Evolutionary conservation across 2,329 filamentous ascomycete species (phyloP).

Genomic region (Claviceps sp.): DNA sequence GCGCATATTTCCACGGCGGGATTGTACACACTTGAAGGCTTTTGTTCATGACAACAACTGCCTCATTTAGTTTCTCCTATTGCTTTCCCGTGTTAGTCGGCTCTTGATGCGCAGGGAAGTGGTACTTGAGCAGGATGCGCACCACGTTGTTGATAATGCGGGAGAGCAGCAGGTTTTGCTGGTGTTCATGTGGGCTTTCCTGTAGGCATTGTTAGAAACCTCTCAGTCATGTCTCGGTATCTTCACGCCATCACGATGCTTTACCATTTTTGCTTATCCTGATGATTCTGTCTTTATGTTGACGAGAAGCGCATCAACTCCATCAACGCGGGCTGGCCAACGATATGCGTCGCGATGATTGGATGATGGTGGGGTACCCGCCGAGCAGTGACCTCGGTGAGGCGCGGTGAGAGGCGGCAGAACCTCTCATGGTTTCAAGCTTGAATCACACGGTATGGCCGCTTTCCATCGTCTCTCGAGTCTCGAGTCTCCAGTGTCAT

Average conservation of each 20-base stretch:
- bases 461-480: not conserved
- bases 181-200: conserved; percentile 96
- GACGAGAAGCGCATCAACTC: not conserved
- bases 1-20: not conserved
- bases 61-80: conserved; percentile 95
- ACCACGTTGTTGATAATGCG: conserved; percentile 97
- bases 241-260: not conserved
- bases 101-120: not conserved
- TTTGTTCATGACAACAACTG: conserved; percentile 84
- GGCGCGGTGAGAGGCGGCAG: conserved; percentile 22
- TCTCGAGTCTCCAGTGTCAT: not conserved
- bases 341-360: not conserved
- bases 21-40: conserved; percentile 57
- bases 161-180: conserved; percentile 84
- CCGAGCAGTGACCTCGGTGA: conserved; percentile 3
- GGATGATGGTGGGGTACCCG: not conserved
- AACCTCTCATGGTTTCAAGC: conserved; percentile 8
- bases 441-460: not conserved
- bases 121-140: conserved; percentile 23
- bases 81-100: not conserved
- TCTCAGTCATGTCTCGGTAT: not conserved
- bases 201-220: conserved; percentile 15
- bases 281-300: not conserved
- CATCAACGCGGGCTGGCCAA: not conserved
- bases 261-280: not conserved